phyloP scores from a whole-genome alignment of 257 asterid species.

The Eucommia ulmoides region DNA sequence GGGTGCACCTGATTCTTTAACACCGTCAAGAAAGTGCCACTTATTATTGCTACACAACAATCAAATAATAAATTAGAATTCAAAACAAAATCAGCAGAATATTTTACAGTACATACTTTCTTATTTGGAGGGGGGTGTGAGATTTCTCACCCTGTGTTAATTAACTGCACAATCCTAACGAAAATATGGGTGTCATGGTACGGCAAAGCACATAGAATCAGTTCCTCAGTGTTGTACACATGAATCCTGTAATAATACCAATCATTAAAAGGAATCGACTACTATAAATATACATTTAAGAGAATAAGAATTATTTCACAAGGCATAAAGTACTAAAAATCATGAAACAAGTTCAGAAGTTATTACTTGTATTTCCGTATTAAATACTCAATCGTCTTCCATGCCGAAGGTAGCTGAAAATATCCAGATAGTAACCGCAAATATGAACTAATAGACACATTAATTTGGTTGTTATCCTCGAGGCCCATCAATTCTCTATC shows the following conservation, averaged over 20 bases:
- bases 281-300: too few relatives aligned
- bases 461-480: slow-evolving; percentile 54
- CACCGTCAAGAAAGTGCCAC: slow-evolving; percentile 92
- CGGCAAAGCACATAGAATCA: slow-evolving; percentile 76
- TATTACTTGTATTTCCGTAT: slow-evolving; percentile 78
- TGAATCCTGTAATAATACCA: slow-evolving; percentile 47
- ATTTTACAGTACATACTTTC: too few relatives aligned
- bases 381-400: slow-evolving; percentile 70
- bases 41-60: slow-evolving; percentile 48
- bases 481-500: slow-evolving; percentile 62
- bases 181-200: slow-evolving; percentile 81
- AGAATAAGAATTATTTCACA: too few relatives aligned
- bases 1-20: slow-evolving; percentile 73
- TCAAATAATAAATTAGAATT: too few relatives aligned
- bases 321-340: too few relatives aligned
- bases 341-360: too few relatives aligned
- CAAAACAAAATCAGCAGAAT: too few relatives aligned
- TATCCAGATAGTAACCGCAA: slow-evolving; percentile 59
- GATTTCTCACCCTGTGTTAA: slow-evolving; percentile 47
- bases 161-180: slow-evolving; percentile 63
- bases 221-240: slow-evolving; percentile 54
- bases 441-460: slow-evolving; percentile 46
- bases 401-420: slow-evolving; percentile 46
- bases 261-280: too few relatives aligned
- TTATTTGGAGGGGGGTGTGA: too few relatives aligned